Conservation (phyloP, 352 stramenopile species). For the Phytophthora kernoviae region DNA sequence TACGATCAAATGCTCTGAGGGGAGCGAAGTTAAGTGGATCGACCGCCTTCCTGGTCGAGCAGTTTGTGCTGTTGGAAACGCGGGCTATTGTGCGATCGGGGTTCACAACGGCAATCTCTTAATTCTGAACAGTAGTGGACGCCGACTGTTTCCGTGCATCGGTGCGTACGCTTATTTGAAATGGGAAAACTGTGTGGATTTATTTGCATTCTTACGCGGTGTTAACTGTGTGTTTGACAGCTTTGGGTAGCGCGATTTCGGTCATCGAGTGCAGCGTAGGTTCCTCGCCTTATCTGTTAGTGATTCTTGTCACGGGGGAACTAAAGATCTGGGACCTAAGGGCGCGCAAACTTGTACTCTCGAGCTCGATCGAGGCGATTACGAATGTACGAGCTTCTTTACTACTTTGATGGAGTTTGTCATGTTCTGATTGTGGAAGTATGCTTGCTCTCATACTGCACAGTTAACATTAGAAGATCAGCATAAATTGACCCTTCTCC, state of each 20-base stretch:
- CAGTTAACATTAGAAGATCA: conserved; percentile 29
- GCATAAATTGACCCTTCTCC: conserved; percentile 68
- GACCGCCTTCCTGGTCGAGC: conserved; percentile 74
- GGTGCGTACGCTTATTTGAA: conserved; percentile 34
- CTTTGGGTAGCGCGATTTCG: conserved; percentile 63
- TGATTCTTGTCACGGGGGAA: conserved; percentile 63
- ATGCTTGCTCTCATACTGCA: conserved; percentile 6
- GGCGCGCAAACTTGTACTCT: conserved; percentile 50
- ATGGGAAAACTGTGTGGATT: neutral
- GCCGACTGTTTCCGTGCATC: conserved; percentile 82
- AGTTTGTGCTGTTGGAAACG: conserved; percentile 66
- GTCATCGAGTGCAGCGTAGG: conserved; percentile 73
- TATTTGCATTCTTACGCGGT: neutral
- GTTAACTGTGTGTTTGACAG: conserved; percentile 30
- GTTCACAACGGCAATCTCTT: conserved; percentile 72
- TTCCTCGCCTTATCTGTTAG: conserved; percentile 70
- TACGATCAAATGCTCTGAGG: conserved; percentile 67
- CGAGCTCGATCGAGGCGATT: conserved; percentile 70
- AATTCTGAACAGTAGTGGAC: conserved; percentile 60
- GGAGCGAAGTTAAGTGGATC: conserved; percentile 71
- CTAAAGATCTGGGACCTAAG: conserved; percentile 81
- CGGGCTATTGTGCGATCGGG: conserved; percentile 62
- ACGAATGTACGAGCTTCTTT: conserved; percentile 42
- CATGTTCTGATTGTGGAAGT: neutral
- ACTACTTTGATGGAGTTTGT: neutral